A percentile compares a stretch with the other conserved stretches of the same genome.
Conservation (phyloP, 164 flowering plant genomes). For the Cinnamomum micranthum region DNA sequence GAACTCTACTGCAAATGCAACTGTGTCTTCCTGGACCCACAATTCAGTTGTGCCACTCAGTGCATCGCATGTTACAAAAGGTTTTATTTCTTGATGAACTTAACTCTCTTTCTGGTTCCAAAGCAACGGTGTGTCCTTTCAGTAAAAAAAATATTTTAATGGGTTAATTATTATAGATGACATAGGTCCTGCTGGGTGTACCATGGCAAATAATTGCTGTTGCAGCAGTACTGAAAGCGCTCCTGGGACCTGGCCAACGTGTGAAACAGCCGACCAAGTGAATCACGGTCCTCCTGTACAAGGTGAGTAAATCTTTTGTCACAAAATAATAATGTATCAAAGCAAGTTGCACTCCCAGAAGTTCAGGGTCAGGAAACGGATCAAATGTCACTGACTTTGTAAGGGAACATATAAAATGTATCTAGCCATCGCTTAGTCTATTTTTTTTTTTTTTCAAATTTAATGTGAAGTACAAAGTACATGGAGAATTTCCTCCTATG, state of each 20-base stretch:
- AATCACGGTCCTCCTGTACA: slow-evolving; percentile 38
- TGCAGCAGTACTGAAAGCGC: slow-evolving; percentile 68
- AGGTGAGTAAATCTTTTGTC: slow-evolving; percentile 26
- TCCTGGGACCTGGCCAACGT: slow-evolving; percentile 31
- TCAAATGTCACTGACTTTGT: too few relatives aligned
- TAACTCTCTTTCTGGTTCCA: neutral
- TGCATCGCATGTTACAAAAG: slow-evolving; percentile 37
- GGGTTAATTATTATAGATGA: slow-evolving; percentile 21
- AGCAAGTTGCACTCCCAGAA: too few relatives aligned
- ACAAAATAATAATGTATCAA: too few relatives aligned
- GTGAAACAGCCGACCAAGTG: slow-evolving; percentile 40
- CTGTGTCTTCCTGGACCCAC: slow-evolving; percentile 51
- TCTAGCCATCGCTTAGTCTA: too few relatives aligned
- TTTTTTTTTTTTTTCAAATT: too few relatives aligned
- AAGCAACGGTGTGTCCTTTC: neutral
- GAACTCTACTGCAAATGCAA: slow-evolving; percentile 33
- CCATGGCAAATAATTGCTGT: slow-evolving; percentile 35
- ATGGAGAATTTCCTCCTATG: too few relatives aligned
- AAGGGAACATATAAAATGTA: too few relatives aligned
- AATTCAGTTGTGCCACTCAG: slow-evolving; percentile 34
- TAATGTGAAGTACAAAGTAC: too few relatives aligned
- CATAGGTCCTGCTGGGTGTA: slow-evolving; percentile 38
- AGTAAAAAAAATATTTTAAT: neutral
- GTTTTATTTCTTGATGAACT: slow-evolving; percentile 19
- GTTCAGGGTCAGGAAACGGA: too few relatives aligned